These are phyloP conservation scores for Yamadazyma trypodendri DNA, from an alignment of 1,139 yeast species.

Conservation along the genomic window DNA sequence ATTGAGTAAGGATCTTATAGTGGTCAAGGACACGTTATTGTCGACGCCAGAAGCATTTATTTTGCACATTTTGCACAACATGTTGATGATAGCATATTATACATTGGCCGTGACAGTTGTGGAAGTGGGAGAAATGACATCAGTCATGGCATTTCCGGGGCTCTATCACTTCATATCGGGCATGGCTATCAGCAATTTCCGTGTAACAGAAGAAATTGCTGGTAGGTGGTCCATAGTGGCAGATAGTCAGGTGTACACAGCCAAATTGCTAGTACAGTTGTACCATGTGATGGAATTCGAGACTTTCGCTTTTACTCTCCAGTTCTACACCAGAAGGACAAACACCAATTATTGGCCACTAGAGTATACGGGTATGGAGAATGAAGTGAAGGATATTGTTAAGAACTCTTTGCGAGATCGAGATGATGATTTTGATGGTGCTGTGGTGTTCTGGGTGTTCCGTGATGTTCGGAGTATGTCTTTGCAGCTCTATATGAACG, in stretches of 20 bases:
- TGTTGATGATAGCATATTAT: conserved; percentile 19
- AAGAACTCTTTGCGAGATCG: conserved; percentile 8
- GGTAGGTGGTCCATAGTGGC: conserved; percentile 20
- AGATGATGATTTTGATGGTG: conserved; percentile 23
- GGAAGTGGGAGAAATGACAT: conserved; percentile 17
- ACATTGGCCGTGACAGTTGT: conserved; percentile 15
- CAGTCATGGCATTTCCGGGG: conserved; percentile 23
- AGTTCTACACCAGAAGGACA: conserved; percentile 14
- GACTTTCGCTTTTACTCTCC: conserved; percentile 17
- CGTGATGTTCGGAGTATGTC: conserved; percentile 25
- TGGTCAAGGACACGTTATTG: conserved; percentile 20
- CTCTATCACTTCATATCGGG: conserved; percentile 23
- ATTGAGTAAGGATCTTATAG: conserved; percentile 19
- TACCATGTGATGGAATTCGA: conserved; percentile 22
- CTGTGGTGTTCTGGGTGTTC: conserved; percentile 24
- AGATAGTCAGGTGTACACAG: conserved; percentile 18
- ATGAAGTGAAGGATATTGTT: conserved; percentile 13
- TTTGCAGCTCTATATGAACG: conserved; percentile 19
- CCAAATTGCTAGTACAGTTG: conserved; percentile 16
- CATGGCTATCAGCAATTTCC: conserved; percentile 22
- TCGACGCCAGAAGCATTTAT: conserved; percentile 23
- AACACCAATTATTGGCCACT: conserved; percentile 12
- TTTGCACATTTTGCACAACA: conserved; percentile 21
- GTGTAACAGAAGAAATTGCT: conserved; percentile 18
- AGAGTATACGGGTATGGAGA: conserved; percentile 13